phyloP scores from a whole-genome alignment of 345 rosid genomes.

The Citrus maxima region DNA sequence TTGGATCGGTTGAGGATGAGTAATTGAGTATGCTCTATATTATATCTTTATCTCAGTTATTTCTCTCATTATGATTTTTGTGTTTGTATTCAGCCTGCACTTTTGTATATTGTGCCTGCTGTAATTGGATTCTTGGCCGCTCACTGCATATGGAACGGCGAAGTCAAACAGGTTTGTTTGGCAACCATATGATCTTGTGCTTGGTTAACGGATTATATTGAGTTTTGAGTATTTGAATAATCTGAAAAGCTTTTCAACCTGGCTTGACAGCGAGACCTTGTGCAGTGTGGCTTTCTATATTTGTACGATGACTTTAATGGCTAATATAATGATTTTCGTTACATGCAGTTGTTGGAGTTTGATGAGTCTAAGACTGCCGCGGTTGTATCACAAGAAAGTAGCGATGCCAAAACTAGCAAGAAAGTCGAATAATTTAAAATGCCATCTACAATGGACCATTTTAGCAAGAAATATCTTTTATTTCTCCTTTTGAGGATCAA shows the following conservation, averaged over 20 bases:
- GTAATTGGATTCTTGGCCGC: constrained; percentile 88
- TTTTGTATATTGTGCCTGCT: constrained; percentile 90
- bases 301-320: neutral
- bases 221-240: neutral
- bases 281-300: neutral
- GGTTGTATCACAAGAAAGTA: constrained; percentile 24
- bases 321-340: neutral
- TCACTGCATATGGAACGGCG: constrained; percentile 93
- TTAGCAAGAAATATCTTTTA: constrained; percentile 13
- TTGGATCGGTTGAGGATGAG: neutral
- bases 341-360: constrained; percentile 80
- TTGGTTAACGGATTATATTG: neutral
- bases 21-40: no score
- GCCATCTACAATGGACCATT: constrained; percentile 6
- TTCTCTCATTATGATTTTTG: neutral
- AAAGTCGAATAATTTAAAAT: constrained; percentile 33
- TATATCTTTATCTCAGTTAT: neutral
- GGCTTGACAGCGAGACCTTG: neutral
- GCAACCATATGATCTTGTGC: no score
- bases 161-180: constrained; percentile 82
- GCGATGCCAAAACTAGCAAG: constrained; percentile 36
- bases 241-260: neutral
- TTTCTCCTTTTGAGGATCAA: neutral
- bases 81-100: constrained; percentile 73
- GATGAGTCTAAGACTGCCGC: constrained; percentile 56